Base-by-base conservation (phyloP, 441 rosid species). In the Adansonia gregorii region DNA sequence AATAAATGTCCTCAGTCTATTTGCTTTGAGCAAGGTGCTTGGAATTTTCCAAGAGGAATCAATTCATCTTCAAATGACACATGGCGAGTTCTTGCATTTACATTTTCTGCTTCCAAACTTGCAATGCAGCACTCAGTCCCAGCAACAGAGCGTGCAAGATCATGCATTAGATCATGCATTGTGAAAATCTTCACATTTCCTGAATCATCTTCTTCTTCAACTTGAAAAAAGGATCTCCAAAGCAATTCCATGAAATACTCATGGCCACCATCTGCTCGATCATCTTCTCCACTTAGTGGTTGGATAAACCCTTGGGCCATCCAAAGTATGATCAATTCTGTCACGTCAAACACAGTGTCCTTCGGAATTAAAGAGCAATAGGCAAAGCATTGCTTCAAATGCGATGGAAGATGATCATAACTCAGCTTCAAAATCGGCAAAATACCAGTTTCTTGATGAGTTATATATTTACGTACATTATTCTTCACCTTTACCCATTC, bases 91-190 rank as follows among this genome's bases (percentile, higher is more conserved):
- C 22, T 66, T 41, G 17, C 52, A 43, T 1, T 4, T 43, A 43
- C 31, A 9, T 43, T 43, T 19, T 17, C n/a, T 45, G 8, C 31
- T 3, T 43, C 0, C 19, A 15, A 10, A 43, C 0, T 0, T 0
- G 8, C 14, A 20, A 67, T 45, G 52, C 8, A 67, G 27, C 4
- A 59, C 22, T 73, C 76, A 0, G 0, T 15, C 4, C 78, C 63
- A 0, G 77, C 67, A 3, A 80, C 75, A 22, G 6, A 17, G 27
- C 3, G 14, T n/a, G 84, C 82, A 39, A 85, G 81, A 63, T 83
- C 88, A 79, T 79, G 78, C 71, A 83, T 77, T 4, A 81, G 43
- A 54, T 81, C 83, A 46, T 83, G 86, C 78, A 83, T 78, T 67
- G 55, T 79, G 55, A 56, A 67, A 19, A 3, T 8, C 35, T 1